A percentile compares a stretch with the other conserved stretches of the same genome.
These are phyloP conservation scores for Chondrus crispus DNA, from an alignment of 23 red algal genomes.

Conservation along the genomic window DNA sequence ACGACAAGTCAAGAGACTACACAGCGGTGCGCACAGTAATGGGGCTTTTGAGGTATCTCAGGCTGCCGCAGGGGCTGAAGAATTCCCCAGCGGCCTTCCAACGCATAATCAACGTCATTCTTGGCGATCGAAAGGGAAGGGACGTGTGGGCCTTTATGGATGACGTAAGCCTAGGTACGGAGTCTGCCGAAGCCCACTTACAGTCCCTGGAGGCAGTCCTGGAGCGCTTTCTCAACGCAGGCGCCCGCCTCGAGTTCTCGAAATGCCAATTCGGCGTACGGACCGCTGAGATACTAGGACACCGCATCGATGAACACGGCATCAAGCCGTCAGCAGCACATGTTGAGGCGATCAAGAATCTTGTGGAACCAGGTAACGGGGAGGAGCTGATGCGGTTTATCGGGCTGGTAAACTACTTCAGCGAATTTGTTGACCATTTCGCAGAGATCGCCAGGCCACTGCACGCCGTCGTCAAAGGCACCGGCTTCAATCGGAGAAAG, in stretches of 20 bases:
- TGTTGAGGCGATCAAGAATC: background rate
- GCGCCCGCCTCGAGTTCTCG: background rate
- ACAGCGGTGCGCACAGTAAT: slow-evolving; percentile 23
- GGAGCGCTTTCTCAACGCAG: background rate
- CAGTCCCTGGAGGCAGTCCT: background rate
- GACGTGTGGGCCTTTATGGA: background rate
- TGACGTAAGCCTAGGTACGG: background rate
- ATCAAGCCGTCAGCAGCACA: background rate
- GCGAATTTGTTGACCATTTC: background rate
- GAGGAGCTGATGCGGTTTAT: slow-evolving; percentile 11
- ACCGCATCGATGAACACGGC: background rate
- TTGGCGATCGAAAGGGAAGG: background rate
- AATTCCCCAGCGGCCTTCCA: background rate
- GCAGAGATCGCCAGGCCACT: background rate
- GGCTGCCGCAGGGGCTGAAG: slow-evolving; percentile 28
- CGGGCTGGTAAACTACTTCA: background rate
- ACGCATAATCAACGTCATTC: background rate
- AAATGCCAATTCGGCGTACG: slow-evolving; percentile 9
- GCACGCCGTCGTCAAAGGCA: background rate
- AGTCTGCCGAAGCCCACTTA: background rate
- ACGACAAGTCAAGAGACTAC: background rate
- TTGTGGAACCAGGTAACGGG: background rate
- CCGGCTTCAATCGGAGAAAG: background rate
- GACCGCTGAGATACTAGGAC: background rate
- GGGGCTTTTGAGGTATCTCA: background rate